Evolutionary conservation across 2,329 filamentous ascomycete species (phyloP), one percentile per base, ranked within the genome.

Genomic region (Cercospora brassicicola): DNA sequence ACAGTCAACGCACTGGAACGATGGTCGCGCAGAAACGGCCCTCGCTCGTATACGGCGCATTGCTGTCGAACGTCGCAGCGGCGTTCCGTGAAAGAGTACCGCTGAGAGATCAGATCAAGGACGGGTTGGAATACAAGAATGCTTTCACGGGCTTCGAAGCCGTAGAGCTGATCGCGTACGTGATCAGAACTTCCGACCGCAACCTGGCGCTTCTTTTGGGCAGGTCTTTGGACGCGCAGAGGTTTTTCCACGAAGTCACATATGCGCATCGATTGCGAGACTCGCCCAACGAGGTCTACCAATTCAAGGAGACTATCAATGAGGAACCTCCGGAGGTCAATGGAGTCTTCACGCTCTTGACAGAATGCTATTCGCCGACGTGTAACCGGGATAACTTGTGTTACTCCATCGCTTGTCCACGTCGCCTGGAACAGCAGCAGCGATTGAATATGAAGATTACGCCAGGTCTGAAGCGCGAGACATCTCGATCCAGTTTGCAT

Each of bases 201-300:
- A 99, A 99, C 78, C 84, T 99, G 69, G 95, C 95, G 10, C 84
- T 99, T 59, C 87, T 99, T 9, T 84, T 99, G 15, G 95, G 95
- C 70, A 88, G 95, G 77, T 93, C 95, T 51, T 83, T 99, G 69
- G 95, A 99, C 81, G 95, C 95, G 26, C 95, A 99, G 78, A 98
- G 98, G 79, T 97, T 97, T 82, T 99, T 99, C 79, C 95, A 99
- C 82, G 95, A 99, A 84, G 95, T 98, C 61, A 97, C 94, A 0
- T 99, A 99, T 80, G 94, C 97, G 75, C 95, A 99, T 80, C 88
- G 95, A 59, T 83, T 99, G 75, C 91, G 95, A 80, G 95, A 99
- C 80, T 96, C 94, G n/a, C 88, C 90, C 48, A 91, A 90, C 62
- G 95, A 99, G 80, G 91, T 99, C 79, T 99, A 98, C 79, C 94